Percentiles rank a stretch among this genome's conserved stretches.
Evolutionary conservation across 1,284 basidiomycete species (phyloP).

Genomic region (Cutaneotrichosporon sp.): DNA sequence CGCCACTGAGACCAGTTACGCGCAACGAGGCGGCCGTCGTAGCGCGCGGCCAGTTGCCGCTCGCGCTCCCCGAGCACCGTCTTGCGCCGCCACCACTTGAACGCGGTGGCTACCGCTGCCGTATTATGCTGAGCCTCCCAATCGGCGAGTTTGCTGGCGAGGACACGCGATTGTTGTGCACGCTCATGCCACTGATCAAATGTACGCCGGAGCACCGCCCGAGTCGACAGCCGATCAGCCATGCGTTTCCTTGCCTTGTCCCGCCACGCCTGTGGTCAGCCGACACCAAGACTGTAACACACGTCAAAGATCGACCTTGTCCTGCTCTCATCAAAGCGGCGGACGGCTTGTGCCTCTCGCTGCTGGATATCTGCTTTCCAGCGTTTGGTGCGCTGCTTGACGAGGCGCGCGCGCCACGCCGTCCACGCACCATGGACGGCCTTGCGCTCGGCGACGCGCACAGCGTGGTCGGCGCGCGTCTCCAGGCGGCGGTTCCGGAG

Average conservation of each 20-base stretch:
- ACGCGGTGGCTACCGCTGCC: background rate
- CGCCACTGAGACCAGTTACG: slow-evolving; percentile 25
- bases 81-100: slow-evolving; percentile 20
- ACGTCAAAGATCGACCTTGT: slow-evolving; percentile 20
- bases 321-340: background rate
- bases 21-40: slow-evolving; percentile 10
- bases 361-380: slow-evolving; percentile 34
- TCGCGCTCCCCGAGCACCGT: slow-evolving; percentile 13
- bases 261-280: slow-evolving; percentile 15
- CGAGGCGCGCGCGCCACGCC: slow-evolving; percentile 25
- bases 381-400: slow-evolving; percentile 23
- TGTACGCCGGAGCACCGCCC: background rate
- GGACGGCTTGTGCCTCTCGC: slow-evolving; percentile 13
- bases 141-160: background rate
- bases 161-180: slow-evolving; percentile 5
- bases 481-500: slow-evolving; percentile 19
- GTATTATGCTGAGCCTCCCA: slow-evolving; percentile 6
- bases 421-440: slow-evolving; percentile 14
- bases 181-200: slow-evolving; percentile 7
- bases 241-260: slow-evolving; percentile 8
- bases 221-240: slow-evolving; percentile 14
- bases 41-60: background rate
- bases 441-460: background rate
- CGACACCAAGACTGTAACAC: slow-evolving; percentile 3
- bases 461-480: slow-evolving; percentile 9